Conservation (phyloP, 225 moss, liverwort and hornwort species). For the Bryoerythrophyllum caledonicum region DNA sequence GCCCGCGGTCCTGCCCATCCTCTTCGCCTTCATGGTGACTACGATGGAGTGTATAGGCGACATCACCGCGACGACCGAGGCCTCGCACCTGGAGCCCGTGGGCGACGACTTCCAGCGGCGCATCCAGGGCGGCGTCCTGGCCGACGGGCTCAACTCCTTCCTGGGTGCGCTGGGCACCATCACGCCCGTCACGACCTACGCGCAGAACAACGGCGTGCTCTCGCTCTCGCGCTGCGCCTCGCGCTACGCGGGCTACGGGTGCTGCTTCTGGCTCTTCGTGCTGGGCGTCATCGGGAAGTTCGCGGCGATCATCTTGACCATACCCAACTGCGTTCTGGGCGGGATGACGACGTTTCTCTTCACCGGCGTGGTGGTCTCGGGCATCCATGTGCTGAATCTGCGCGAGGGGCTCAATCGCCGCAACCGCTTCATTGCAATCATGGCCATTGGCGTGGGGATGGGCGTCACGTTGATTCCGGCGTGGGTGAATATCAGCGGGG, state of each 20-base stretch:
- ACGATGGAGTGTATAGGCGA: slow-evolving; percentile 96
- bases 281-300: slow-evolving; percentile 81
- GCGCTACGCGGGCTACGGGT: slow-evolving; percentile 76
- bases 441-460: slow-evolving; percentile 80
- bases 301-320: slow-evolving; percentile 74
- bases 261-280: slow-evolving; percentile 75
- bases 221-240: slow-evolving; percentile 89
- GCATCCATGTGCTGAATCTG: slow-evolving; percentile 72
- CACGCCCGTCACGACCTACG: slow-evolving; percentile 83
- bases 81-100: slow-evolving; percentile 68
- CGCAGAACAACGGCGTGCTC: slow-evolving; percentile 96
- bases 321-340: slow-evolving; percentile 85
- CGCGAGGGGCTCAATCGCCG: slow-evolving; percentile 53
- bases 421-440: slow-evolving; percentile 79
- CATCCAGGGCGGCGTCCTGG: slow-evolving; percentile 77
- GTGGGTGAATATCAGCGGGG: slow-evolving; percentile 87
- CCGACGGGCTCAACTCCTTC: slow-evolving; percentile 82
- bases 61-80: slow-evolving; percentile 90
- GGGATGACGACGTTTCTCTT: slow-evolving; percentile 96
- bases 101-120: slow-evolving; percentile 67
- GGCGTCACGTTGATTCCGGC: slow-evolving; percentile 79
- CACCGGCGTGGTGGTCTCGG: slow-evolving; percentile 78
- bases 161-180: slow-evolving; percentile 70
- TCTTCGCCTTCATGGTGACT: slow-evolving; percentile 84
- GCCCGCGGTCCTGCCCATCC: slow-evolving; percentile 73